These are phyloP conservation scores for Tolypocladium album DNA, from an alignment of 2,329 filamentous ascomycete species.

Conservation along the genomic window DNA sequence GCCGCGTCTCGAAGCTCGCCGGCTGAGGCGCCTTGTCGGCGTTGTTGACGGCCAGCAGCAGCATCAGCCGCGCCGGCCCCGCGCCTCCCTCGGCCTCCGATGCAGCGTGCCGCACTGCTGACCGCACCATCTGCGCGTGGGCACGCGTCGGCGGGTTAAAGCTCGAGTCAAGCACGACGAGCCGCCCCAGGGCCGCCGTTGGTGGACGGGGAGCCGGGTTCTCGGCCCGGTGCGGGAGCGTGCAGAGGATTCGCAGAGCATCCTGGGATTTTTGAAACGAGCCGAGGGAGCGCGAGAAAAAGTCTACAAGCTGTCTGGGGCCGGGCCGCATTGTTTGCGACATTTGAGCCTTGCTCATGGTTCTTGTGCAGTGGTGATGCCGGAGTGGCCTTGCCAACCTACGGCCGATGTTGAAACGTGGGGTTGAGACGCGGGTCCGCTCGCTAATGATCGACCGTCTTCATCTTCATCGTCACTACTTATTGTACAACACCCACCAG, in stretches of 20 bases:
- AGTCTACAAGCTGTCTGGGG: slow-evolving; percentile 21
- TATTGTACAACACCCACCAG: neutral
- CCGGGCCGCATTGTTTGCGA: slow-evolving; percentile 9
- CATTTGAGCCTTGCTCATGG: neutral
- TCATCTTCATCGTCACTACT: neutral
- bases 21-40: slow-evolving; percentile 58
- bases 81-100: slow-evolving; percentile 5
- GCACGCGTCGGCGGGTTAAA: slow-evolving; percentile 59
- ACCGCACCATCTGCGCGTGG: slow-evolving; percentile 45
- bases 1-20: slow-evolving; percentile 53
- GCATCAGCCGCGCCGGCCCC: slow-evolving; percentile 32
- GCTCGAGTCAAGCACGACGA: slow-evolving; percentile 55
- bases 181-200: slow-evolving; percentile 10
- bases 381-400: neutral
- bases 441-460: neutral
- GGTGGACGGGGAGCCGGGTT: slow-evolving; percentile 10
- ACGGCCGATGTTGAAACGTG: neutral
- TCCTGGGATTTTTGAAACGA: slow-evolving; percentile 32
- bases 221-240: slow-evolving; percentile 15
- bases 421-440: neutral
- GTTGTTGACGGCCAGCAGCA: slow-evolving; percentile 53
- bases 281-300: slow-evolving; percentile 33
- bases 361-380: neutral
- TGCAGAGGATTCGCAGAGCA: slow-evolving; percentile 34
- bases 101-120: slow-evolving; percentile 24